Percentiles rank a stretch among this genome's conserved stretches.
Conservation (phyloP, 352 stramenopile species). For the Pythium insidiosum region DNA sequence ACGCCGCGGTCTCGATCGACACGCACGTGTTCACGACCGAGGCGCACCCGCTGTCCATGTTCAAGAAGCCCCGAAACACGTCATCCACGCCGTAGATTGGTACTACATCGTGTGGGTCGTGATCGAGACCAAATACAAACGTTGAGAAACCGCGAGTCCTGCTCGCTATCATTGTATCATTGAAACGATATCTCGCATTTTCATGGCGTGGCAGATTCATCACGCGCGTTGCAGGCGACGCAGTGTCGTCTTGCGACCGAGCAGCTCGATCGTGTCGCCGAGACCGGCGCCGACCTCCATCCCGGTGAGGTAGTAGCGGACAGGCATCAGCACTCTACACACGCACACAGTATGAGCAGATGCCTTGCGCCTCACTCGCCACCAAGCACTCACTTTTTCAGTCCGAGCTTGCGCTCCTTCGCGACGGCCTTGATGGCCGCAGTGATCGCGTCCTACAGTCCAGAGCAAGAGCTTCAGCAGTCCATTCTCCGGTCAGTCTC, state of each 20-base stretch:
- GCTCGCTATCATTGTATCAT: too few relatives aligned
- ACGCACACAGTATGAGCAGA: background rate
- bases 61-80: background rate
- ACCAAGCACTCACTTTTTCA: constrained; percentile 66
- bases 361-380: background rate
- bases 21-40: constrained; percentile 97
- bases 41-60: constrained; percentile 82
- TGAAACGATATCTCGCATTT: background rate
- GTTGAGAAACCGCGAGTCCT: too few relatives aligned
- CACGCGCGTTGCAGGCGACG: constrained; percentile 12
- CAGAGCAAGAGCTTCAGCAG: background rate
- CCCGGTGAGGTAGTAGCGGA: constrained; percentile 80
- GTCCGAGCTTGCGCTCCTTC: constrained; percentile 63
- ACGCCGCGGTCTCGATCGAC: constrained; percentile 79
- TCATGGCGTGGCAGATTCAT: background rate
- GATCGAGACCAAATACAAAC: too few relatives aligned
- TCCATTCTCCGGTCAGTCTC: background rate
- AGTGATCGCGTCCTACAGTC: constrained; percentile 60
- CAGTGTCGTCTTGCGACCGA: constrained; percentile 55
- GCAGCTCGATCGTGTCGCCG: constrained; percentile 74
- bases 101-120: too few relatives aligned
- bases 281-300: constrained; percentile 82
- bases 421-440: constrained; percentile 67
- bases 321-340: constrained; percentile 76
- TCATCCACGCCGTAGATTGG: too few relatives aligned